These are phyloP conservation scores for Magnusiomyces tetraspermus DNA, from an alignment of 1,139 yeast genomes.

Conservation along the genomic window DNA sequence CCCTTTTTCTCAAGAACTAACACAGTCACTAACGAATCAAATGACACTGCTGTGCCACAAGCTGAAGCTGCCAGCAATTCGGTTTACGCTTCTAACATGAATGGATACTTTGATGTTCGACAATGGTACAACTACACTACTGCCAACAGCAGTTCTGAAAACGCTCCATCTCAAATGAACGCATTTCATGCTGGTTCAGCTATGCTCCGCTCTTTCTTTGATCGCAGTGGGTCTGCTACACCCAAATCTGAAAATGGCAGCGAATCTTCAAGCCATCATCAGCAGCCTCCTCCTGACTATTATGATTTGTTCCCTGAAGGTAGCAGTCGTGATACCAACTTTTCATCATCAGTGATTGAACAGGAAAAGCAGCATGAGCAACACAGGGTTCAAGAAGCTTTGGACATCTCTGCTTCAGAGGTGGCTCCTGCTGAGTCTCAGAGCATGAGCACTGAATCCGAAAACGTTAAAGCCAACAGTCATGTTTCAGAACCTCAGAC, in stretches of 20 bases:
- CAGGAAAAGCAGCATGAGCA: slow-evolving; percentile 9
- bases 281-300: slow-evolving; percentile 47
- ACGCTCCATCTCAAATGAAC: not conserved
- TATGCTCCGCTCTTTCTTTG: not conserved
- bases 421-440: not conserved
- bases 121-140: not conserved
- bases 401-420: too few species aligned
- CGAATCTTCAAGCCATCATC: not conserved
- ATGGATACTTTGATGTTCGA: not conserved
- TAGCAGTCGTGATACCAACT: slow-evolving; percentile 35
- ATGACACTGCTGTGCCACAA: not conserved
- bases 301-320: slow-evolving; percentile 74
- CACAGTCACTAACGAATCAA: not conserved
- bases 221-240: not conserved
- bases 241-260: not conserved
- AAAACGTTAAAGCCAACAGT: too few species aligned
- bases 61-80: not conserved
- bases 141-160: not conserved
- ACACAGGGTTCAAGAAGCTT: not conserved
- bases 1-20: not conserved
- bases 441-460: slow-evolving; percentile 4
- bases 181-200: slow-evolving; percentile 1
- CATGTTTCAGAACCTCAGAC: not conserved
- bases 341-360: slow-evolving; percentile 24
- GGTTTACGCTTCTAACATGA: not conserved